These are phyloP conservation scores for Lobosporangium transversale DNA, from an alignment of 192 early-diverging fungal species.

Conservation along the genomic window DNA sequence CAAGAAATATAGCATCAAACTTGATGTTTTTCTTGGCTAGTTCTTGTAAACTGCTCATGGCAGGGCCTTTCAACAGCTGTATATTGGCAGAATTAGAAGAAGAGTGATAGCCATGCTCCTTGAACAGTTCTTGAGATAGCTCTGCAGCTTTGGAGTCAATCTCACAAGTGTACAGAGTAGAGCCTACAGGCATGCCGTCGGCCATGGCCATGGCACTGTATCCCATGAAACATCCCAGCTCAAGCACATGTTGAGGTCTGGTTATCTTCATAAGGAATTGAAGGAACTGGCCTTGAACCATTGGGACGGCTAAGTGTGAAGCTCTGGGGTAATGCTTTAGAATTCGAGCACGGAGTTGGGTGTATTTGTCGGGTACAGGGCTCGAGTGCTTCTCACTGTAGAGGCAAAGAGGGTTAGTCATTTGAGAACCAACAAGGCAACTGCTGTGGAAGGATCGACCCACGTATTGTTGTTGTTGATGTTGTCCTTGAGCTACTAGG, in stretches of 20 bases:
- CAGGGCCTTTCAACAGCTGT: slow-evolving; percentile 27
- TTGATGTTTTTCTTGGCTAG: slow-evolving; percentile 21
- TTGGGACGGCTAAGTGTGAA: slow-evolving; percentile 58
- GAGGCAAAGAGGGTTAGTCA: slow-evolving; percentile 11
- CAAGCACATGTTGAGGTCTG: slow-evolving; percentile 63
- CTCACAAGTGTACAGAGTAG: slow-evolving; percentile 63
- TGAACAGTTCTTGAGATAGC: slow-evolving; percentile 53
- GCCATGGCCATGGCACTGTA: slow-evolving; percentile 73
- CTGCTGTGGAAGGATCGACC: too few relatives aligned
- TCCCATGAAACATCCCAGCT: slow-evolving; percentile 78
- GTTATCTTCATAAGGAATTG: slow-evolving; percentile 59
- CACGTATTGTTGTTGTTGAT: too few relatives aligned
- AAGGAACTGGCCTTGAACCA: slow-evolving; percentile 62
- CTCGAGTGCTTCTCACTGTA: slow-evolving; percentile 23
- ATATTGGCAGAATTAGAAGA: slow-evolving; percentile 14
- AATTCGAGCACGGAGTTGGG: slow-evolving; percentile 5
- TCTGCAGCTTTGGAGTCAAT: slow-evolving; percentile 59
- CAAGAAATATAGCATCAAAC: slow-evolving; percentile 73
- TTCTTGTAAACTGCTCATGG: background rate
- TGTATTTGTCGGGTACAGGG: slow-evolving; percentile 22
- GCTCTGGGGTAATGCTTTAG: slow-evolving; percentile 15
- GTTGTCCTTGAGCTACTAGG: too few relatives aligned
- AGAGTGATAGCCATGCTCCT: slow-evolving; percentile 2
- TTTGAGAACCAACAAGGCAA: too few relatives aligned
- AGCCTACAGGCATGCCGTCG: slow-evolving; percentile 57